Evolutionary conservation across 2,329 filamentous ascomycete genomes (phyloP), one percentile per base, ranked within the genome.

Genomic region (Cladosporium sp.): DNA sequence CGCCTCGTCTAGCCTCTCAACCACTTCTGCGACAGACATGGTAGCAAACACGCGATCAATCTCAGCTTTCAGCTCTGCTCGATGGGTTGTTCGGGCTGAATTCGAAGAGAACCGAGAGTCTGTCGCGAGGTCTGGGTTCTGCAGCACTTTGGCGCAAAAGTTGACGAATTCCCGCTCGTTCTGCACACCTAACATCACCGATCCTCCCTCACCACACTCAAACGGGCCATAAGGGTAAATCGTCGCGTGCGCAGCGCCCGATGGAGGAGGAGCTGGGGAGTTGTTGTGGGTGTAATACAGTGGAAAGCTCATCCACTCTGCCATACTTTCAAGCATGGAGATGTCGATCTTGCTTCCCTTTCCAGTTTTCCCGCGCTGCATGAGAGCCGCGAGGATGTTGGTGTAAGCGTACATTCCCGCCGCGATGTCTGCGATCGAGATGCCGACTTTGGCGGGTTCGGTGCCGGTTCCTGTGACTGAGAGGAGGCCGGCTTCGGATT

Each of bases 201-300:
- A 74, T 3, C 45, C 37, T 0, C 74, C 75, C 15, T 76, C 73
- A 0, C 76, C 76, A 0, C 79, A 76, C 32, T 74, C 70, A 40
- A 83, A 83, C 0, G 79, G 78, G 0, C 80, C 80, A 37, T 82
- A 82, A 0, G 80, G 80, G 56, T 81, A 83, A 6, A 83, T 79
- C 0, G 78, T 69, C 0, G 79, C 78, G 56, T 83, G 80, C 0
- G 77, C 75, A 0, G 80, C 79, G 1, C 80, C 80, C 0, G 73
- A 73, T 1, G 76, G 75, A 2, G 66, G 68, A 0, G 78, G 78
- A 0, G 72, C 70, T 0, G 74, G 61, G 1, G 76, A 74, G 3
- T 71, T 74, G 2, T 78, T 66, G 59, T 75, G 78, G 0, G 78
- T 68, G 58, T 82, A 83, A 62, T 82, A 53, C 24, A 53, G 20